Evolutionary conservation across 331 rosid species (phyloP), one percentile per base, ranked within the genome.

Genomic region (Telfairia occidentalis): DNA sequence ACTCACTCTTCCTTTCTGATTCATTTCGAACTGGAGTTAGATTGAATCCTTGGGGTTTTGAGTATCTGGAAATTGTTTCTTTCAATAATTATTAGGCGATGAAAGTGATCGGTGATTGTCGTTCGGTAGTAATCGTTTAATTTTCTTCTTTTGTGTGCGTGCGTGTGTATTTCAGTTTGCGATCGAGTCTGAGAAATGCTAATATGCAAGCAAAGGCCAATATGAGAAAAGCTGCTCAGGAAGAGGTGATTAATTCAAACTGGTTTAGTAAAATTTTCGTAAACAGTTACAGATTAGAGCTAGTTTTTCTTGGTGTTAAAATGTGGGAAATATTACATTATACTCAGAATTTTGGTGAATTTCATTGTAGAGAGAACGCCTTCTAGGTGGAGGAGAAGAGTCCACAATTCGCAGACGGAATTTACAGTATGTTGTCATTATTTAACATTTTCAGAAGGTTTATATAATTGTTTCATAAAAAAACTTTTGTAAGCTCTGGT

Each of bases 361-460:
- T 60, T 63, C 28, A 43, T 48, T 85, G 87, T 87, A 91, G 97
- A 88, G 97, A 83, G 91, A 91, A 75, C 88, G 85, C 53, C 96
- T 91, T 73, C 80, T 94, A 16, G 96, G 98, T 28, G 97, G 96
- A 58, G 98, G 98, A 66, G 90, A 72, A 81, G 97, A 94, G 83
- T 94, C 97, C 58, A 91, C 97, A 9, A 79, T 78, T 75, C 98
- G 97, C 57, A 79, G 98, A 50, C 92, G 96, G 57, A 91, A 91
- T 78, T 84, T 94, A 73, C 96, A 89, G 98, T 91, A 90, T 30
- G 98, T 82, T 35, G 95, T 81, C 29, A 71, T 26, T 71, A 34
- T 59, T 71, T 73, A 35, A 8, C 54, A 35, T 23, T 64, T 64
- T 64, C 32, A 64, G 30, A 64, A 64, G 30, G 13, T 34, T 34